Evolutionary conservation across 805 yeast genomes (phyloP), one percentile per base, ranked within the genome.

Genomic region (Metschnikowia arizonensis): DNA sequence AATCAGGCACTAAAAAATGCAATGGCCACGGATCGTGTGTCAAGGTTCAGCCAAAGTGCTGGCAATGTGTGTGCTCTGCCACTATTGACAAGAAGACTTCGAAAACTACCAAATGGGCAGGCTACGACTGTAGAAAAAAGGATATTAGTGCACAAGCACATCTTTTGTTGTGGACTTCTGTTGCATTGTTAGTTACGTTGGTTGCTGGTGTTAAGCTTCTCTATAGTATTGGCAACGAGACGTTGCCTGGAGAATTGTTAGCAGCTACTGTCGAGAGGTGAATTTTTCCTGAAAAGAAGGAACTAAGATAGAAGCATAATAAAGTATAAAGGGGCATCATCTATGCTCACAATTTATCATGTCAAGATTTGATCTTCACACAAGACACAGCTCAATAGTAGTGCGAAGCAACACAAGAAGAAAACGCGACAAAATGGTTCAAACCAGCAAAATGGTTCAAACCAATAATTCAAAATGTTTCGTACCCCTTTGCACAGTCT

Each of bases 101-200:
- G 30, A 66, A 67, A 47, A 77, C 83, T 23, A 74, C 77, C 35
- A 63, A 64, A 44, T 79, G 83, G 83, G 62, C 77, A 1, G 85
- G 84, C 19, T 54, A 53, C 47, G 78, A 79, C 49, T 85, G 93
- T 63, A 71, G 76, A 56, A 85, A 84, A 73, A 73, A 72, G 55
- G 90, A 86, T 56, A 73, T 84, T 48, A 74, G 85, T 36, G 72
- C 77, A 3, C 80, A 81, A 63, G 81, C 85, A 54, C 79, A 85
- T 58, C 72, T 85, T 56, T 70, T 85, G 52, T 75, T 84, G 55
- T 85, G 91, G 88, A 73, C 86, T 2, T 63, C 76, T 10, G 51
- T 83, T 10, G 76, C 73, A 2, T 61, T 82, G 42, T 40, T 72
- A 29, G 63, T 68, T 8, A 62, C 77, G 17, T 65, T 79, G 38